phyloP scores from a whole-genome alignment of 1,284 basidiomycete genomes.

The Microbotryum silenes-acaulis region DNA sequence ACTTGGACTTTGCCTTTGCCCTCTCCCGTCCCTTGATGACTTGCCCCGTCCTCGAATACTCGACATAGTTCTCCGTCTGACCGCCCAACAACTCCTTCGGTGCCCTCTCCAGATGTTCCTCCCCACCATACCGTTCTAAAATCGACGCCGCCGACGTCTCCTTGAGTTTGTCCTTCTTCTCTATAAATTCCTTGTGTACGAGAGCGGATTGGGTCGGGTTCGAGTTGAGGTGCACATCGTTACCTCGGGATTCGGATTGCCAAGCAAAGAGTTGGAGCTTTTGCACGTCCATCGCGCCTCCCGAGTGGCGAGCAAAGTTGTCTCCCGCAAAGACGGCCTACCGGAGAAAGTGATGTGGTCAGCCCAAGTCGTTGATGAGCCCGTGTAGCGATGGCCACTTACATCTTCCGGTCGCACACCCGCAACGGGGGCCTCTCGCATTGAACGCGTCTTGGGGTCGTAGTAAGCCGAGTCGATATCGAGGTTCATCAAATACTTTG shows the following conservation, averaged over 20 bases:
- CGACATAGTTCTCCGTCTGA: conserved; percentile 95
- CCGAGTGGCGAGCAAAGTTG: conserved; percentile 84
- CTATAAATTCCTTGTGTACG: conserved; percentile 77
- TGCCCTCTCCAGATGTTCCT: conserved; percentile 76
- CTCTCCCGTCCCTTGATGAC: conserved; percentile 86
- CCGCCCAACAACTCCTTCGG: conserved; percentile 85
- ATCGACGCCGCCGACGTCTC: conserved; percentile 80
- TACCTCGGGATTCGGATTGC: conserved; percentile 87
- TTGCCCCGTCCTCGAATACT: conserved; percentile 88
- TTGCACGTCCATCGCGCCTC: conserved; percentile 85
- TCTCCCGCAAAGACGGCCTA: conserved; percentile 89
- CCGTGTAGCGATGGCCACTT: conserved; percentile 34
- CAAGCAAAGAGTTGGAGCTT: conserved; percentile 92
- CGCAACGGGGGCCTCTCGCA: conserved; percentile 89
- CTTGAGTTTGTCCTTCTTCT: conserved; percentile 87
- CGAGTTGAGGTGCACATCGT: conserved; percentile 89
- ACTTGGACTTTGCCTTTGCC: conserved; percentile 77
- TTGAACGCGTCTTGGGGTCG: conserved; percentile 97
- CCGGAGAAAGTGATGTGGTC: background rate
- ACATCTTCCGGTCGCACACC: conserved; percentile 77
- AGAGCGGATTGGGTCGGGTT: conserved; percentile 94
- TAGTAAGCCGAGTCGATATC: conserved; percentile 95
- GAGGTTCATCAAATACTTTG: conserved; percentile 96
- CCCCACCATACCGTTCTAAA: conserved; percentile 85
- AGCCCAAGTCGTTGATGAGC: conserved; percentile 1